Evolutionary conservation across 148 eudicot genomes (phyloP).

Genomic region (Vaccinium macrocarpon): DNA sequence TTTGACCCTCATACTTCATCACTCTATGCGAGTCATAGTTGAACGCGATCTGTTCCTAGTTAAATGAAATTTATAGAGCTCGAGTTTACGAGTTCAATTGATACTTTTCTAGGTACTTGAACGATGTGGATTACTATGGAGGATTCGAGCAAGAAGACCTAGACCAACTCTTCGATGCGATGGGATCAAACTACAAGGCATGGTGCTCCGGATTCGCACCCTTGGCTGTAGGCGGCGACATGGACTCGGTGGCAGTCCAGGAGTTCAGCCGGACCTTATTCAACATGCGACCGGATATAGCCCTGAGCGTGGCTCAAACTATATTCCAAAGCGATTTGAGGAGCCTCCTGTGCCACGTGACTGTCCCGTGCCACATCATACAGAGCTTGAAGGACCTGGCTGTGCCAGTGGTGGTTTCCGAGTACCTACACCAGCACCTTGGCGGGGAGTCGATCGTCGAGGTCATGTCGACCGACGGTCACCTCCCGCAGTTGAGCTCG

Average conservation of each 20-base stretch:
- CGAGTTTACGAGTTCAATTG: not conserved
- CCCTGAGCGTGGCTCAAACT: slow-evolving; percentile 58
- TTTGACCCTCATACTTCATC: too few relatives aligned
- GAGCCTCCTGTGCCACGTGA: slow-evolving; percentile 53
- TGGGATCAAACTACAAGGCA: slow-evolving; percentile 75
- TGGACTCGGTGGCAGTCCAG: slow-evolving; percentile 88
- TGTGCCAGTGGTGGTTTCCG: slow-evolving; percentile 85
- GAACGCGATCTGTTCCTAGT: too few relatives aligned
- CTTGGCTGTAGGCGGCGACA: slow-evolving; percentile 76
- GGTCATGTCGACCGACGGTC: slow-evolving; percentile 86
- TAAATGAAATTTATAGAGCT: too few relatives aligned
- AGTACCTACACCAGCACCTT: slow-evolving; percentile 80
- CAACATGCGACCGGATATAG: slow-evolving; percentile 95
- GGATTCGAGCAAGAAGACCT: slow-evolving; percentile 85
- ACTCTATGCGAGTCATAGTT: too few relatives aligned
- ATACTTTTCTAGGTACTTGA: slow-evolving; percentile 54
- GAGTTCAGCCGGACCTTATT: slow-evolving; percentile 87
- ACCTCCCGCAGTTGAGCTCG: slow-evolving; percentile 88
- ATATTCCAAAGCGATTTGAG: slow-evolving; percentile 74
- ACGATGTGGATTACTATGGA: slow-evolving; percentile 77
- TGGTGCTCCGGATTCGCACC: slow-evolving; percentile 91
- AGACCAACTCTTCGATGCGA: slow-evolving; percentile 69
- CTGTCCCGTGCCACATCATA: slow-evolving; percentile 74
- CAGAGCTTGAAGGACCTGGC: slow-evolving; percentile 91
- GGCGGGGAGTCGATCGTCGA: slow-evolving; percentile 82